Percentiles rank a stretch among this genome's conserved stretches.
phyloP scores from a whole-genome alignment of 371 early-diverging fungal genomes.

The Apophysomyces sp. region DNA sequence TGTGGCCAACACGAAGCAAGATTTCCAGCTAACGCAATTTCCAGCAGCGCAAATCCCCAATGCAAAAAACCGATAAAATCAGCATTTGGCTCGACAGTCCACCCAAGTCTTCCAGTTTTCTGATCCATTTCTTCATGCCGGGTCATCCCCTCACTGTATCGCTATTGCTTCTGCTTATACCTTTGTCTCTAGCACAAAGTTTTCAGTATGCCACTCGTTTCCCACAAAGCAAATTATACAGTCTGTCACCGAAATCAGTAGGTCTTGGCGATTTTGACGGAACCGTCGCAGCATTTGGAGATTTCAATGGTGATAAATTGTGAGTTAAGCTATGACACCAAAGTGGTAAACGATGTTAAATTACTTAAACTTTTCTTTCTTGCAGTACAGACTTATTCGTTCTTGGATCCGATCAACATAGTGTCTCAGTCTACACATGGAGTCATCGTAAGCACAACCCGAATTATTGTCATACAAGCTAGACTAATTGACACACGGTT shows the following conservation, averaged over 20 bases:
- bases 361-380: neutral
- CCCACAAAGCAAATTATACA: conserved; percentile 42
- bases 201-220: conserved; percentile 45
- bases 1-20: too few species aligned
- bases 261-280: conserved; percentile 70
- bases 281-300: conserved; percentile 80
- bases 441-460: conserved; percentile 40
- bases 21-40: too few species aligned
- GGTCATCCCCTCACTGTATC: neutral
- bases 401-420: conserved; percentile 61
- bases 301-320: conserved; percentile 84
- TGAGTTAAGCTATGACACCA: conserved; percentile 17
- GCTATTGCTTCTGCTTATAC: neutral
- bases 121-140: neutral
- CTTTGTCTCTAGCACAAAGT: conserved; percentile 19
- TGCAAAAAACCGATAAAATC: too few species aligned
- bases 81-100: too few species aligned
- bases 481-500: neutral
- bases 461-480: neutral
- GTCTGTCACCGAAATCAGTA: conserved; percentile 26
- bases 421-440: conserved; percentile 72
- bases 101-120: too few species aligned
- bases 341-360: neutral
- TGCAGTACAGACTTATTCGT: conserved; percentile 77
- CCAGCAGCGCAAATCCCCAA: too few species aligned